These are phyloP conservation scores for Neoboletus magnificus DNA, from an alignment of 768 basidiomycete genomes.

Conservation along the genomic window DNA sequence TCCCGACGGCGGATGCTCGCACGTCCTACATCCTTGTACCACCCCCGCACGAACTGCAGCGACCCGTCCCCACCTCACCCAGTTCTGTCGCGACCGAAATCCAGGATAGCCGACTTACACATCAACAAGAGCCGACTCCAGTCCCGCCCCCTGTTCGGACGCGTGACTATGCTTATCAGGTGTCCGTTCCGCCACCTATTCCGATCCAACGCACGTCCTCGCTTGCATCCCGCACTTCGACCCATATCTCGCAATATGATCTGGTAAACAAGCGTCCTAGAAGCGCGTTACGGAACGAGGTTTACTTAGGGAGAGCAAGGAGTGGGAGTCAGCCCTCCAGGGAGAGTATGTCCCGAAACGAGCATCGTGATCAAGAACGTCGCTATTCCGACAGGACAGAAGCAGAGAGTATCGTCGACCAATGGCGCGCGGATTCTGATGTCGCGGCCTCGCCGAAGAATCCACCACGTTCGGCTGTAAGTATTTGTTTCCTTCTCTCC, in stretches of 20 bases:
- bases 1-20: slow-evolving; percentile 28
- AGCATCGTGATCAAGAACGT: slow-evolving; percentile 13
- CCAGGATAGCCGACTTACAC: slow-evolving; percentile 7
- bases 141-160: slow-evolving; percentile 25
- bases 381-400: slow-evolving; percentile 22
- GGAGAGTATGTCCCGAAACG: slow-evolving; percentile 15
- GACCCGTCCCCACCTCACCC: slow-evolving; percentile 14
- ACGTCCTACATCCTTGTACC: slow-evolving; percentile 23
- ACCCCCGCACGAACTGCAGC: slow-evolving; percentile 19
- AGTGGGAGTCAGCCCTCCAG: slow-evolving; percentile 26
- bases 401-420: slow-evolving; percentile 25
- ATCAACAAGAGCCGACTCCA: slow-evolving; percentile 8
- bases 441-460: slow-evolving; percentile 11
- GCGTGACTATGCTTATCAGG: slow-evolving; percentile 31
- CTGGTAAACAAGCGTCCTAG: slow-evolving; percentile 25
- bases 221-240: slow-evolving; percentile 26
- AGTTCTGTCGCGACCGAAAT: slow-evolving; percentile 12
- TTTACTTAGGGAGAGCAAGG: slow-evolving; percentile 16
- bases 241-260: slow-evolving; percentile 32
- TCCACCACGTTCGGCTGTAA: slow-evolving; percentile 21
- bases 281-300: slow-evolving; percentile 27
- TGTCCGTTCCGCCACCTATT: slow-evolving; percentile 7
- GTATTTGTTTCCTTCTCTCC: background rate
- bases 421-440: slow-evolving; percentile 32
- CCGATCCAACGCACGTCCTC: slow-evolving; percentile 21